A percentile compares a stretch with the other conserved stretches of the same genome.
Conservation (phyloP, 495 filamentous ascomycete genomes). For the Penicillium flavigenum region DNA sequence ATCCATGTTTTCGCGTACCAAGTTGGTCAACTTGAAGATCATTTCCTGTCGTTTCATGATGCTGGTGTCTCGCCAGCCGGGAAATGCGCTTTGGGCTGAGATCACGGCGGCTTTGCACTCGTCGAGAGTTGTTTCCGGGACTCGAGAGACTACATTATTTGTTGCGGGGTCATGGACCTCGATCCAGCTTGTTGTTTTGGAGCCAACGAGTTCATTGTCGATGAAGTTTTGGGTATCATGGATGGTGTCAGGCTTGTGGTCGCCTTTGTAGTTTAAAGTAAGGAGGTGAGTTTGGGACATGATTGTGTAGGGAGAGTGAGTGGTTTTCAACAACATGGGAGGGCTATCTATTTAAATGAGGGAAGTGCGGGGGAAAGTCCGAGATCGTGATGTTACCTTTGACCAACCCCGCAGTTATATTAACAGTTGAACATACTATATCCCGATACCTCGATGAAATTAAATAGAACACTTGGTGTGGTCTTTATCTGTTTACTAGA, state of each 20-base stretch:
- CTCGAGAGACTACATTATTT: constrained; percentile 94
- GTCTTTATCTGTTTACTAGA: no score
- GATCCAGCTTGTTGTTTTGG: constrained; percentile 76
- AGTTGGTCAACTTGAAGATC: constrained; percentile 89
- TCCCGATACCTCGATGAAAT: neutral
- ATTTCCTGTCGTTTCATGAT: constrained; percentile 87
- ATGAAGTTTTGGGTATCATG: constrained; percentile 63
- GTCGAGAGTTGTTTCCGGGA: constrained; percentile 87
- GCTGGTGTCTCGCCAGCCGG: constrained; percentile 80
- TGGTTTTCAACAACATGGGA: neutral
- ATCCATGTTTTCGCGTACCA: constrained; percentile 95
- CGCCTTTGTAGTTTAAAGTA: constrained; percentile 1
- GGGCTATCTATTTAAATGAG: neutral
- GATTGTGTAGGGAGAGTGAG: neutral
- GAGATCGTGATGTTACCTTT: neutral
- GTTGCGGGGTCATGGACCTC: constrained; percentile 94
- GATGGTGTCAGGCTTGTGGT: neutral
- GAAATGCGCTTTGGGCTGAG: constrained; percentile 86
- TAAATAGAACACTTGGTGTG: no score
- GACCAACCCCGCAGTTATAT: neutral
- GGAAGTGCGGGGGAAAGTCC: neutral
- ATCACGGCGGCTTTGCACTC: constrained; percentile 85
- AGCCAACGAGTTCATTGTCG: constrained; percentile 84
- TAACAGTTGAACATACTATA: no score
- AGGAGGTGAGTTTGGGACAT: neutral